Conservation (phyloP, 2,329 filamentous ascomycete genomes). For the Hypoxylon sp. region DNA sequence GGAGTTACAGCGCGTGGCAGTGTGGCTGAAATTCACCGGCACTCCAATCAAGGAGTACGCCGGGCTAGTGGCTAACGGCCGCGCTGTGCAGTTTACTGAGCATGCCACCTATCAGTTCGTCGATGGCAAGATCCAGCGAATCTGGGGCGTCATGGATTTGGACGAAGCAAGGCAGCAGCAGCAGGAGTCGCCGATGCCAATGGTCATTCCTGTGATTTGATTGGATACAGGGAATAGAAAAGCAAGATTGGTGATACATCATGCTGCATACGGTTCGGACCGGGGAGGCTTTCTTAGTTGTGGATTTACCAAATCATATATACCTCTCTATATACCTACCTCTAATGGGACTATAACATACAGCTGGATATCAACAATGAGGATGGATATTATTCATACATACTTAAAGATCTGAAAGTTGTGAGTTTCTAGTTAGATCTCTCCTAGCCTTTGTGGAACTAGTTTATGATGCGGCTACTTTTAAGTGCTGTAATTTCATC, state of each 20-base stretch:
- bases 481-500: slow-evolving; percentile 9
- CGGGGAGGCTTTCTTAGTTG: not conserved
- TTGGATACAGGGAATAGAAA: not conserved
- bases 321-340: not conserved
- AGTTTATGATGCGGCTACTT: slow-evolving; percentile 30
- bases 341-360: slow-evolving; percentile 6
- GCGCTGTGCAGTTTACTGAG: slow-evolving; percentile 29
- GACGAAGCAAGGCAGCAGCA: slow-evolving; percentile 36
- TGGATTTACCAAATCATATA: not conserved
- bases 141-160: slow-evolving; percentile 41
- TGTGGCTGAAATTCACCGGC: slow-evolving; percentile 37
- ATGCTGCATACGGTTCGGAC: not conserved
- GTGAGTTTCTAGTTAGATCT: not conserved
- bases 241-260: slow-evolving; percentile 3
- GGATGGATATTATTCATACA: not conserved
- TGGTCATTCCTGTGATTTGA: slow-evolving; percentile 19
- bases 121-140: slow-evolving; percentile 41
- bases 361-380: not conserved
- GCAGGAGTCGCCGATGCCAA: slow-evolving; percentile 17
- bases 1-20: slow-evolving; percentile 39
- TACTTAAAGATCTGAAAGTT: not conserved
- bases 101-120: slow-evolving; percentile 42
- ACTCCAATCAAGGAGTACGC: slow-evolving; percentile 34
- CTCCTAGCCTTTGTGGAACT: slow-evolving; percentile 12
- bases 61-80: slow-evolving; percentile 32